A percentile compares a stretch with the other conserved stretches of the same genome.
Evolutionary conservation across 2,329 filamentous ascomycete species (phyloP).

Genomic region (Neofusicoccum ribis): DNA sequence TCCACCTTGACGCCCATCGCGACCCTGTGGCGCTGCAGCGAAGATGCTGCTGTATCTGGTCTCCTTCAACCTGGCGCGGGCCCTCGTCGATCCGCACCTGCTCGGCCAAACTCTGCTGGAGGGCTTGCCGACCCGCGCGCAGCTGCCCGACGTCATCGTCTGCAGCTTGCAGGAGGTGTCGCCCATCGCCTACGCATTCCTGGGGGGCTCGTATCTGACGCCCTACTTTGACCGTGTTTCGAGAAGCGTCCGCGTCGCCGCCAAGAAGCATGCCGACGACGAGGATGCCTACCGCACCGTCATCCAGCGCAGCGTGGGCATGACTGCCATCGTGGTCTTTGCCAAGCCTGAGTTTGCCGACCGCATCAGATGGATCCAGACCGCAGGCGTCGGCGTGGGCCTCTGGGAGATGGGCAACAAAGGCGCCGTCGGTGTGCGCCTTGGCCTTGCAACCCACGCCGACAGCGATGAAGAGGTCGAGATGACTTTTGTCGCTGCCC

Average conservation of each 20-base stretch:
- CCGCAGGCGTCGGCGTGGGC: slow-evolving; percentile 83
- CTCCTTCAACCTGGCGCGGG: slow-evolving; percentile 86
- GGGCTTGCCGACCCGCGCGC: slow-evolving; percentile 35
- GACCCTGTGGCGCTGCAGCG: background rate
- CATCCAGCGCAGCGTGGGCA: slow-evolving; percentile 73
- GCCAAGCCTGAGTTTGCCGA: slow-evolving; percentile 61
- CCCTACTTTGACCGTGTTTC: slow-evolving; percentile 74
- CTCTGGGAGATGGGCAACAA: slow-evolving; percentile 92
- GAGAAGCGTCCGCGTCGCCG: slow-evolving; percentile 70
- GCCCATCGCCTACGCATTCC: slow-evolving; percentile 79
- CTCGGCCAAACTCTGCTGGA: slow-evolving; percentile 46
- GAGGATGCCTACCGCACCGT: slow-evolving; percentile 66
- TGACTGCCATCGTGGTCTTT: slow-evolving; percentile 89
- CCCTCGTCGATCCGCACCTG: slow-evolving; percentile 69
- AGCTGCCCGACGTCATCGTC: slow-evolving; percentile 68
- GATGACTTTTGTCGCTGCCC: slow-evolving; percentile 83
- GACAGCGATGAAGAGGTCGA: slow-evolving; percentile 52
- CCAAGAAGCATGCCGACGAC: slow-evolving; percentile 45
- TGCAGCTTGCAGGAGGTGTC: slow-evolving; percentile 83
- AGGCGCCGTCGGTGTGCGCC: slow-evolving; percentile 78
- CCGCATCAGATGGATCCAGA: slow-evolving; percentile 66
- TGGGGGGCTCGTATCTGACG: slow-evolving; percentile 75
- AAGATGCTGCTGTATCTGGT: slow-evolving; percentile 62
- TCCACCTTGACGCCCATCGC: slow-evolving; percentile 51
- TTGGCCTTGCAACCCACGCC: slow-evolving; percentile 53